These are phyloP conservation scores for Myxozyma geophila DNA, from an alignment of 805 yeast species.

Conservation along the genomic window DNA sequence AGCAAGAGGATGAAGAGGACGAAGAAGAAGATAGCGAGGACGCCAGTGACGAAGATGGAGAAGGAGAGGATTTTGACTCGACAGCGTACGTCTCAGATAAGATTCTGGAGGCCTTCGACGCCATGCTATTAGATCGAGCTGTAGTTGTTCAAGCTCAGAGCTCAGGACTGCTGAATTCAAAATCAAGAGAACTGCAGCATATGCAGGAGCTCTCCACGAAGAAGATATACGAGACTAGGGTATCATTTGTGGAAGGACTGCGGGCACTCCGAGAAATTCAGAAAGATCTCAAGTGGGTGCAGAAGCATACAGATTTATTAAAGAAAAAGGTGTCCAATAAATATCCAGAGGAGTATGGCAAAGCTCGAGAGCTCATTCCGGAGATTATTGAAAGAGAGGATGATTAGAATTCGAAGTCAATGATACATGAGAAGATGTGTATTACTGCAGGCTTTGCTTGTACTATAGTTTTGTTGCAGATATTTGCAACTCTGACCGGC, in stretches of 20 bases:
- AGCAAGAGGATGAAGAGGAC: not conserved
- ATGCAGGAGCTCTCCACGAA: constrained; percentile 25
- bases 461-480: not conserved
- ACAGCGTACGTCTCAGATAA: constrained; percentile 32
- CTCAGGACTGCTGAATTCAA: constrained; percentile 33
- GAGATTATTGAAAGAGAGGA: constrained; percentile 35
- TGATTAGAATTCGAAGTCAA: not conserved
- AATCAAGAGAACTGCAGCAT: constrained; percentile 29
- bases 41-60: not conserved
- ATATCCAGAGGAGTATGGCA: constrained; percentile 24
- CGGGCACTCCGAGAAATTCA: constrained; percentile 29
- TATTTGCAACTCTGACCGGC: not conserved
- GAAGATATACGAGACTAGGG: constrained; percentile 22
- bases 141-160: constrained; percentile 35
- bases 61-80: constrained; percentile 27
- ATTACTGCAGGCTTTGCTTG: not conserved
- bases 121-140: constrained; percentile 29
- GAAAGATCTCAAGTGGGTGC: constrained; percentile 35
- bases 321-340: constrained; percentile 23
- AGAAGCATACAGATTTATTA: constrained; percentile 28
- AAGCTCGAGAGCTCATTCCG: constrained; percentile 32
- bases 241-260: constrained; percentile 30
- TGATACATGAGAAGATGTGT: too few relatives aligned
- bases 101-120: constrained; percentile 34
- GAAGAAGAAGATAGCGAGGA: constrained; percentile 2